Evolutionary conservation across 2,329 filamentous ascomycete genomes (phyloP).

Genomic region (Mollisia scopiformis): DNA sequence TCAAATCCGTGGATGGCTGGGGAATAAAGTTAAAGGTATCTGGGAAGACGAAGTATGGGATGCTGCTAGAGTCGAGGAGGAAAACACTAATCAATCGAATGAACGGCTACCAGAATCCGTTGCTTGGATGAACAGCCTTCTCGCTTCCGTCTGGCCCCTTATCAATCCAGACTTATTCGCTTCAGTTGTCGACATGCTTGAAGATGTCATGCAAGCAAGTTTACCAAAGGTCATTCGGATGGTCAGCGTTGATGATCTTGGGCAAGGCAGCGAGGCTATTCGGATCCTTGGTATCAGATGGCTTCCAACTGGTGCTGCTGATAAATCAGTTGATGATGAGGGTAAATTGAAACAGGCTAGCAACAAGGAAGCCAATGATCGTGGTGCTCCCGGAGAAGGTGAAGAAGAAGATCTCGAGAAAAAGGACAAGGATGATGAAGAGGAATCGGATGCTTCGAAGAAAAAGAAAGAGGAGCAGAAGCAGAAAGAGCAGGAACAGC

Average conservation of each 20-base stretch:
- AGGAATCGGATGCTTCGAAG: slow-evolving; percentile 38
- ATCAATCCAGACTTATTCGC: slow-evolving; percentile 77
- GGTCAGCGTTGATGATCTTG: slow-evolving; percentile 76
- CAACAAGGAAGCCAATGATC: slow-evolving; percentile 50
- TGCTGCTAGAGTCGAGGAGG: slow-evolving; percentile 56
- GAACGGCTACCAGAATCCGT: slow-evolving; percentile 48
- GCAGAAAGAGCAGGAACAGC: slow-evolving; percentile 42
- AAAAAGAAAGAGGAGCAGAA: slow-evolving; percentile 31
- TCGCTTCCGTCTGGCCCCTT: slow-evolving; percentile 72
- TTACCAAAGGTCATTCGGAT: slow-evolving; percentile 71
- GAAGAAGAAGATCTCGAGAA: slow-evolving; percentile 35
- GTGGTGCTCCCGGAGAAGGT: slow-evolving; percentile 46
- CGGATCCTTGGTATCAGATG: slow-evolving; percentile 73
- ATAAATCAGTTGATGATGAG: slow-evolving; percentile 59
- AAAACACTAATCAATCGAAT: slow-evolving; percentile 39
- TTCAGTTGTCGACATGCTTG: slow-evolving; percentile 69
- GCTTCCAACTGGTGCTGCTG: slow-evolving; percentile 72
- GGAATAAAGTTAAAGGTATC: slow-evolving; percentile 61
- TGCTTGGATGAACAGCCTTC: slow-evolving; percentile 71
- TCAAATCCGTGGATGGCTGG: slow-evolving; percentile 60
- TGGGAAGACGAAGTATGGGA: slow-evolving; percentile 75
- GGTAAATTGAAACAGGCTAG: slow-evolving; percentile 52
- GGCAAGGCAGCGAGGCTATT: slow-evolving; percentile 72
- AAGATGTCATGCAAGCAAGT: slow-evolving; percentile 81
- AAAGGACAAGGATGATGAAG: slow-evolving; percentile 38